Percentiles rank a stretch among this genome's conserved stretches.
Evolutionary conservation across 176 grass and related monocot genomes (phyloP).

Genomic region (Eleusine indica): DNA sequence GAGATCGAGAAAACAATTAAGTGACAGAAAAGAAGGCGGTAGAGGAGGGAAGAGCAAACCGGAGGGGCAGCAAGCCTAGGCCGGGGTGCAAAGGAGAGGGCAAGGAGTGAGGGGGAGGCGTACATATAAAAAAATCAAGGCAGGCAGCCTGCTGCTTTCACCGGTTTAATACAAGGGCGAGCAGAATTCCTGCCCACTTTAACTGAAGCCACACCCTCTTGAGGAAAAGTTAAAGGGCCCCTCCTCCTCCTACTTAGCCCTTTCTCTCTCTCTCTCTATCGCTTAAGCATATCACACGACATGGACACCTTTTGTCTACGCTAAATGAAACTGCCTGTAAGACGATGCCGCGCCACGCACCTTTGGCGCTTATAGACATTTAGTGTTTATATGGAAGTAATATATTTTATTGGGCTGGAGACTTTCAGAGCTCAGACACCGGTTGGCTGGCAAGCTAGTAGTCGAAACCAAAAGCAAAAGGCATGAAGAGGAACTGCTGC

Average conservation of each 20-base stretch:
- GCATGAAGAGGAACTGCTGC: constrained; percentile 34
- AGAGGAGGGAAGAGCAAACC: constrained; percentile 37
- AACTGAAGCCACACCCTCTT: constrained; percentile 73
- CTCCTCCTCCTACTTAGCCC: neutral
- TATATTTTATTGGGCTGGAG: constrained; percentile 33
- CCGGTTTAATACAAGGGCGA: constrained; percentile 59
- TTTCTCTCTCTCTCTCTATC: constrained; percentile 19
- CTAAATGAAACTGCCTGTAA: constrained; percentile 47
- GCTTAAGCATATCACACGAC: constrained; percentile 34
- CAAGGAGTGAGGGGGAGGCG: constrained; percentile 45
- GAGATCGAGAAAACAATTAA: constrained; percentile 7
- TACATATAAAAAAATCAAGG: constrained; percentile 76
- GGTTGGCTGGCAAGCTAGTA: constrained; percentile 37
- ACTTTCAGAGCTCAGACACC: constrained; percentile 39
- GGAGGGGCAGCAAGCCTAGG: constrained; percentile 21
- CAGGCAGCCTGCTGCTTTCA: constrained; percentile 66
- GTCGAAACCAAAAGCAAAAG: constrained; percentile 53
- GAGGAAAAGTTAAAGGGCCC: constrained; percentile 82
- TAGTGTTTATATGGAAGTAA: constrained; percentile 23
- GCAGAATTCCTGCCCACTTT: constrained; percentile 86
- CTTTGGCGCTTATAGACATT: constrained; percentile 26
- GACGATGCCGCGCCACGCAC: constrained; percentile 32
- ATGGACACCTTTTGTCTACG: constrained; percentile 41
- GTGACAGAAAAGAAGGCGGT: neutral
- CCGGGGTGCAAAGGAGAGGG: constrained; percentile 51